Percentiles rank a stretch among this genome's conserved stretches.
Conservation (phyloP, 495 filamentous ascomycete species). For the Xylaria castorea region DNA sequence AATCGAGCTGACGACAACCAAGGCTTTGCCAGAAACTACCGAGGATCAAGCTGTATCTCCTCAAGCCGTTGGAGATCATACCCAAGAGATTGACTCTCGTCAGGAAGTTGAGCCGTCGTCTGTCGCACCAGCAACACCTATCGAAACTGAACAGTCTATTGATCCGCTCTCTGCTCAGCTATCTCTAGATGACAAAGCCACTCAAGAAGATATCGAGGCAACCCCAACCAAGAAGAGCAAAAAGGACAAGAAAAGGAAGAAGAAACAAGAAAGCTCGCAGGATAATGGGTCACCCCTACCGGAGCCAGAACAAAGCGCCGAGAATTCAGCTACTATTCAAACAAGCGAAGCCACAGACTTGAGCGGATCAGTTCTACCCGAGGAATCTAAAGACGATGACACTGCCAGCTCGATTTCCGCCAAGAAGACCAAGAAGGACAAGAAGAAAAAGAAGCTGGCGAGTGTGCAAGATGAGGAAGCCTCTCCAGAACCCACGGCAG, state of each 20-base stretch:
- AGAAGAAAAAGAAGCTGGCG: conserved; percentile 40
- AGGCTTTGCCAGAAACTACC: neutral
- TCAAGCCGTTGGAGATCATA: neutral
- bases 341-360: neutral
- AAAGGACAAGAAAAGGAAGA: neutral
- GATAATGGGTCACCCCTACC: neutral
- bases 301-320: neutral
- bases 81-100: neutral
- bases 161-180: neutral
- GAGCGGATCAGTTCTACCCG: neutral
- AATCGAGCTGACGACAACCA: neutral
- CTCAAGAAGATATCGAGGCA: neutral
- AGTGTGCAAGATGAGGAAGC: conserved; percentile 6
- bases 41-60: neutral
- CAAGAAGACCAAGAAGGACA: conserved; percentile 27
- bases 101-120: conserved; percentile 1
- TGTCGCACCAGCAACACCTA: neutral
- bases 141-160: neutral
- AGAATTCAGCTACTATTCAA: neutral
- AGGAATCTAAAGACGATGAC: neutral
- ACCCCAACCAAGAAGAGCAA: neutral
- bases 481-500: neutral
- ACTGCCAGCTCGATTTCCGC: neutral
- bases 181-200: neutral
- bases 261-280: neutral